Evolutionary conservation across 495 filamentous ascomycete species (phyloP).

Genomic region (Trichodelitschia bisporula): DNA sequence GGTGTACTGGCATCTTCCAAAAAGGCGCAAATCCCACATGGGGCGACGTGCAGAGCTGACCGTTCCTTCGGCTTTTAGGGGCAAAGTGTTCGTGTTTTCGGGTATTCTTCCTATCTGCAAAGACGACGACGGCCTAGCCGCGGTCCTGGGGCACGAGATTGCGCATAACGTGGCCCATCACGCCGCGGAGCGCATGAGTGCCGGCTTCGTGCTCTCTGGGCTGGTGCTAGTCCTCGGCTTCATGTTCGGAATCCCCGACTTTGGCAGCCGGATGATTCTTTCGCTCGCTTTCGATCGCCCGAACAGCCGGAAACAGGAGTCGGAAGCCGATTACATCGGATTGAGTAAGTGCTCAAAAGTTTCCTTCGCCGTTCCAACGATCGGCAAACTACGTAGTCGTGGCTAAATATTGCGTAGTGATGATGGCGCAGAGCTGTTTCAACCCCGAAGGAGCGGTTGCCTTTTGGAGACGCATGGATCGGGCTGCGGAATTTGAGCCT

Average conservation of each 20-base stretch:
- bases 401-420: conserved; percentile 15
- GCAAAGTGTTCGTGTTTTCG: conserved; percentile 81
- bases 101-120: conserved; percentile 49
- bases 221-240: conserved; percentile 25
- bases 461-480: conserved; percentile 60
- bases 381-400: not conserved
- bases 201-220: conserved; percentile 28
- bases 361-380: no score
- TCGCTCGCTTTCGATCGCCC: conserved; percentile 43
- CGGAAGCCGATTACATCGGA: conserved; percentile 73
- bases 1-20: no score
- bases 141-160: conserved; percentile 81
- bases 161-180: conserved; percentile 79
- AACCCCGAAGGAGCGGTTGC: conserved; percentile 46
- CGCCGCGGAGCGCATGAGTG: conserved; percentile 47
- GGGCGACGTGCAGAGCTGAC: not conserved
- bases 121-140: conserved; percentile 53
- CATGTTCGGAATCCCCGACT: conserved; percentile 24
- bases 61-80: conserved; percentile 18
- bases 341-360: conserved; percentile 37
- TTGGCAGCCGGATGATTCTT: conserved; percentile 21
- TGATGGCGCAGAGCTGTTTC: conserved; percentile 43
- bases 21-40: not conserved
- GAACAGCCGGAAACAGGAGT: conserved; percentile 43
- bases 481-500: conserved; percentile 25